Evolutionary conservation across 169 alveolate genomes (phyloP).

Genomic region (Neospora caninum): DNA sequence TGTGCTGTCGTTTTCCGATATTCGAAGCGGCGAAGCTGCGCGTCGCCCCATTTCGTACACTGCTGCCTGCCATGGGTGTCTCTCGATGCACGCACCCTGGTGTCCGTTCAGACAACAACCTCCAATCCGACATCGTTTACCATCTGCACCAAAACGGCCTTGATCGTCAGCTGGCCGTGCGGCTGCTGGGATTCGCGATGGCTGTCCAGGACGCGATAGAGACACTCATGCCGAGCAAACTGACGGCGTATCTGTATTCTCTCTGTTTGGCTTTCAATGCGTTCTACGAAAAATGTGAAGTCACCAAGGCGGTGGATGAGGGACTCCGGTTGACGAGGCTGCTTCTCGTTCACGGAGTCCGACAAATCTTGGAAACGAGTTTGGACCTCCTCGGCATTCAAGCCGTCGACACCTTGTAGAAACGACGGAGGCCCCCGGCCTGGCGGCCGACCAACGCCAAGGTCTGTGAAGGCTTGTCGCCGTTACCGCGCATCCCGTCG

Average conservation of each 20-base stretch:
- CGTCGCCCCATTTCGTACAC: too few relatives aligned
- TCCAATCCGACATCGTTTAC: background rate
- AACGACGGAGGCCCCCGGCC: background rate
- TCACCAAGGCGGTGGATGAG: background rate
- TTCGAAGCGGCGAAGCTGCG: too few relatives aligned
- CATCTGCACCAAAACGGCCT: background rate
- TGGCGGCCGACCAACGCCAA: too few relatives aligned
- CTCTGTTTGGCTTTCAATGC: constrained; percentile 12
- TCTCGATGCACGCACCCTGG: too few relatives aligned
- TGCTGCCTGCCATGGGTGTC: too few relatives aligned
- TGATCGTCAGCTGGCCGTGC: constrained; percentile 13
- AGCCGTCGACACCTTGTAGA: background rate
- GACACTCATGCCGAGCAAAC: constrained; percentile 26
- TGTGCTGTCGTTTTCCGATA: too few relatives aligned
- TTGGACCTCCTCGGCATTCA: constrained; percentile 40
- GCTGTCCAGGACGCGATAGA: background rate
- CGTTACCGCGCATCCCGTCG: too few relatives aligned
- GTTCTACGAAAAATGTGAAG: constrained; percentile 29
- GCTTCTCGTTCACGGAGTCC: constrained; percentile 24
- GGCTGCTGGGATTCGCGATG: constrained; percentile 13
- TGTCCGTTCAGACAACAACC: background rate
- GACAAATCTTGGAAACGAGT: background rate
- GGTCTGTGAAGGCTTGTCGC: too few relatives aligned
- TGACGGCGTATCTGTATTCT: constrained; percentile 12
- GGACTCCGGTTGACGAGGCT: constrained; percentile 7